Evolutionary conservation across 1,284 basidiomycete genomes (phyloP).

Genomic region (Microbotryomycetes sp.): DNA sequence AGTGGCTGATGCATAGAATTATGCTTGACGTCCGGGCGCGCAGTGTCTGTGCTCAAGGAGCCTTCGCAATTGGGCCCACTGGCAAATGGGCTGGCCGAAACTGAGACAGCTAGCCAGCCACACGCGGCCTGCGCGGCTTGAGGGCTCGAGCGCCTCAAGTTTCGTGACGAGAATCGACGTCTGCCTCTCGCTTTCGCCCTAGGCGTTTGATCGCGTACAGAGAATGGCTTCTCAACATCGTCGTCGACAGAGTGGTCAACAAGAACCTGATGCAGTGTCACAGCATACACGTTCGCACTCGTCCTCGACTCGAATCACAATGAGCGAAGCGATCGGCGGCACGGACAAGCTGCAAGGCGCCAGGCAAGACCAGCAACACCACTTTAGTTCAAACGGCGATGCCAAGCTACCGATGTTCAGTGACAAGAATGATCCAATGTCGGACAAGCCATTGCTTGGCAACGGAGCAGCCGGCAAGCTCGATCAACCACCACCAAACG

Average conservation of each 20-base stretch:
- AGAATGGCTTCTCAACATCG: neutral
- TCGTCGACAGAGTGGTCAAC: neutral
- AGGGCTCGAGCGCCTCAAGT: neutral
- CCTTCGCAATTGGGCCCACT: too few species aligned
- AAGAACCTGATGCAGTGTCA: neutral
- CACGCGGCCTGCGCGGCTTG: too few species aligned
- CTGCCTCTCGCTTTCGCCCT: neutral
- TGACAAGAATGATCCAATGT: slow-evolving; percentile 18
- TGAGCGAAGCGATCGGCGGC: neutral
- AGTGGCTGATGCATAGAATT: too few species aligned
- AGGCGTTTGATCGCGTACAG: too few species aligned
- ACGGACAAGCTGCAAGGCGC: neutral
- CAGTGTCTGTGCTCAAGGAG: neutral
- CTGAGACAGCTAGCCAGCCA: too few species aligned
- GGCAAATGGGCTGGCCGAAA: too few species aligned
- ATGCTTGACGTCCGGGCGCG: too few species aligned
- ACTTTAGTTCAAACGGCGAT: neutral
- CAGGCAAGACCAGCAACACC: neutral
- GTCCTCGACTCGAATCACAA: neutral
- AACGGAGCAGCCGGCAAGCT: too few species aligned
- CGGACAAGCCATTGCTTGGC: slow-evolving; percentile 17
- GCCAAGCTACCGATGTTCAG: slow-evolving; percentile 26
- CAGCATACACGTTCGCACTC: neutral
- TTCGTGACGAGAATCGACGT: too few species aligned
- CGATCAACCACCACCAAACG: slow-evolving; percentile 4